Base-by-base conservation (phyloP, 345 rosid genomes). In the Gossypium mustelinum region DNA sequence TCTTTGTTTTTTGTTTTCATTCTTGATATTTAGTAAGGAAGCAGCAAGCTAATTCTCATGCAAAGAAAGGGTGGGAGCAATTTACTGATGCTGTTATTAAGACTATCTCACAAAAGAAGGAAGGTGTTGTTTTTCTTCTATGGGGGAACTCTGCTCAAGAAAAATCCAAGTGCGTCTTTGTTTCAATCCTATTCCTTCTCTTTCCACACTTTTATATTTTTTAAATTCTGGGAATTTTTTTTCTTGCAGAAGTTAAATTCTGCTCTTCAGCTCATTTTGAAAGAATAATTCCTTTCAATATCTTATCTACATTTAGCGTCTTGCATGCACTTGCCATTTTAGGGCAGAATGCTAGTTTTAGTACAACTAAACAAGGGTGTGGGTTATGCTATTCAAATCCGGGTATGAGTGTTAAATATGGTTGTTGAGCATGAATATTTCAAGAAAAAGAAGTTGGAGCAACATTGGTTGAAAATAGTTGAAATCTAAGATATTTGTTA, bases 31-130 rank as follows among this genome's bases (percentile, higher is more conserved):
- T 84, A 95, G 99, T 95, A 55, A 87, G 92, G 85, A 82, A 85
- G 71, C 89, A 88, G 66, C 96, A 95, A 83, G 96, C 98, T 20
- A 91, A 91, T 72, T 95, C 99, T 75, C 99, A 95, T 81, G 93
- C 97, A 44, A 93, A 88, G 86, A 91, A 91, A 88, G 99, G 99
- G 79, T 95, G 99, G 99, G 99, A 95, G 74, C 96, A 87, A 59
- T 95, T 93, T 72, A 95, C 98, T 29, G 96, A 95, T 82, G 92
- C 98, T 76, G 88, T 90, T 55, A 95, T 95, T 70, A 88, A 74
- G 81, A 87, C 90, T 13, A 81, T 95, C 68, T 95, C 98, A 68
- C 87, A 81, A 76, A 83, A 87, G 80, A 93, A 86, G 89, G 83
- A 95, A 85, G 99, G 98, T 81, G 96, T 95, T 65, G 85, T 95